Conservation (phyloP, 208 protist species). For the Entamoeba dispar region DNA sequence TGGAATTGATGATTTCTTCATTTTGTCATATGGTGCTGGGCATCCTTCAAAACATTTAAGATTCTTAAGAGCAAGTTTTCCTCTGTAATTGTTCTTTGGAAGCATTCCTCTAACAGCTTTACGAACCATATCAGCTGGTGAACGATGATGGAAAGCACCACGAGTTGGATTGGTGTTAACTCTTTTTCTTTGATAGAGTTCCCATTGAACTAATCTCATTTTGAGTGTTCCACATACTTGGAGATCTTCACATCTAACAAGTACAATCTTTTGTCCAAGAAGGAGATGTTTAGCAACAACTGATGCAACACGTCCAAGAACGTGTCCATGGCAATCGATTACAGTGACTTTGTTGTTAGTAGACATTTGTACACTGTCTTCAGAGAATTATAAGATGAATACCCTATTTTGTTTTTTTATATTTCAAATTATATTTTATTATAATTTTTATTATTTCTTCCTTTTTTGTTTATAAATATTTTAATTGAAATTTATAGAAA, state of each 20-base stretch:
- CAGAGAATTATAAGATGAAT: no score
- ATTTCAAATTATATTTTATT: no score
- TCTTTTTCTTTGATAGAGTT: slow-evolving; percentile 67
- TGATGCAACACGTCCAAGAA: slow-evolving; percentile 21
- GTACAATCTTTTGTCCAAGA: background rate
- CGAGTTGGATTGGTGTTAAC: slow-evolving; percentile 80
- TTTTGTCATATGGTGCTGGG: slow-evolving; percentile 55
- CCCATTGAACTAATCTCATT: slow-evolving; percentile 31
- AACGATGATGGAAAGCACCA: slow-evolving; percentile 84
- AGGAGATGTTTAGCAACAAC: slow-evolving; percentile 16
- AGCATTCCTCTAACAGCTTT: slow-evolving; percentile 86
- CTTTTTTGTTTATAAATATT: no score
- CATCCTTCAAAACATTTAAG: slow-evolving; percentile 61
- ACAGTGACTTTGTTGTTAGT: background rate
- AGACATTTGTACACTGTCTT: no score
- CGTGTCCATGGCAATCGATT: slow-evolving; percentile 8
- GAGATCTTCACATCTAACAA: slow-evolving; percentile 15
- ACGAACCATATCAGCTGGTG: slow-evolving; percentile 75
- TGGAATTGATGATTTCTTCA: slow-evolving; percentile 61
- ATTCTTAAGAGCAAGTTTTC: slow-evolving; percentile 44
- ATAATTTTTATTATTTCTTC: no score
- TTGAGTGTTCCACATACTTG: background rate
- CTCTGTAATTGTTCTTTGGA: slow-evolving; percentile 62
- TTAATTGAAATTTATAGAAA: no score
- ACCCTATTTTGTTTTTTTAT: no score